phyloP scores from a whole-genome alignment of 208 protist species.

The Borovskyia barvae region DNA sequence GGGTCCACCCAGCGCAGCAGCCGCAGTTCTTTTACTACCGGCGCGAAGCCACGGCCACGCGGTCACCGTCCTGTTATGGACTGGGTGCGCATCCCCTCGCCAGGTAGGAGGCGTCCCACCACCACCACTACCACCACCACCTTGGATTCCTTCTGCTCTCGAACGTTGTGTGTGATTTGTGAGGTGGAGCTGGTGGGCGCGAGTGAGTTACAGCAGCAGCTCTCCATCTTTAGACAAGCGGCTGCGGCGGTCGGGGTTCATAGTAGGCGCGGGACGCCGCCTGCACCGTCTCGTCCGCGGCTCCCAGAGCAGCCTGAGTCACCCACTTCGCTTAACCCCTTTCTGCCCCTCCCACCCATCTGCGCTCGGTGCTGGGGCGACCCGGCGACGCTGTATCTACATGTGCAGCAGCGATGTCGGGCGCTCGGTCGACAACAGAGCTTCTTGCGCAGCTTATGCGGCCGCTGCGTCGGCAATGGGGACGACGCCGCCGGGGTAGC shows the following conservation, averaged over 20 bases:
- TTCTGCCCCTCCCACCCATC: slow-evolving; percentile 26
- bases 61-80: background rate
- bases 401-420: slow-evolving; percentile 21
- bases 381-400: slow-evolving; percentile 16
- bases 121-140: slow-evolving; percentile 15
- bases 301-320: no score
- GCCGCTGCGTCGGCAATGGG: slow-evolving; percentile 36
- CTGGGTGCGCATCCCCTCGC: background rate
- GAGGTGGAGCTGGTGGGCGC: slow-evolving; percentile 23
- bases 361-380: slow-evolving; percentile 46
- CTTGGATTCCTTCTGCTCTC: slow-evolving; percentile 45
- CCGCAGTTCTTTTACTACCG: no score
- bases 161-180: slow-evolving; percentile 40
- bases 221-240: no score
- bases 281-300: no score
- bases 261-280: no score
- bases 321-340: no score
- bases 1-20: slow-evolving; percentile 28
- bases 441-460: slow-evolving; percentile 25
- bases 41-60: no score
- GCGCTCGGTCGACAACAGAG: slow-evolving; percentile 18
- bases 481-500: slow-evolving; percentile 11
- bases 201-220: slow-evolving; percentile 25
- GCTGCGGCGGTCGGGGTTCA: no score
- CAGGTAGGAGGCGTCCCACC: background rate